phyloP scores from a whole-genome alignment of 768 basidiomycete species.

The Pilatotrama ljubarskyi region DNA sequence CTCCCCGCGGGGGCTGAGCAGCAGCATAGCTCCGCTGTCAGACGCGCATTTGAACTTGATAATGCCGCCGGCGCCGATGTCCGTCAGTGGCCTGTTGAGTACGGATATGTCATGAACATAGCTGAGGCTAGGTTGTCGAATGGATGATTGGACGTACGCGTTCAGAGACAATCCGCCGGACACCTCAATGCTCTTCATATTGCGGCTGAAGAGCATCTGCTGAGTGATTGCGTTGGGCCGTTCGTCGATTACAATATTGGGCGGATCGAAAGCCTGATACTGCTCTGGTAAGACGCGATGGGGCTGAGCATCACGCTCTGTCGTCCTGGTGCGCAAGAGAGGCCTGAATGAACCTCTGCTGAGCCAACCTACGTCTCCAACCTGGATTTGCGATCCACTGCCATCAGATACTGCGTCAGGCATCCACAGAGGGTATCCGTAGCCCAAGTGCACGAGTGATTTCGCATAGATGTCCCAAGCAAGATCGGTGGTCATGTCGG shows the following conservation, averaged over 20 bases:
- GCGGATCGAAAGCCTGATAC: constrained; percentile 6
- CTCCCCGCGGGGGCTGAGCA: background rate
- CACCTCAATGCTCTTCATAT: background rate
- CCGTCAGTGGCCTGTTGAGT: background rate
- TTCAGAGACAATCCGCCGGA: no score
- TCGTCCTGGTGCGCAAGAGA: constrained; percentile 10
- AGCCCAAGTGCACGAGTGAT: constrained; percentile 6
- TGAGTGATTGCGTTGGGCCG: background rate
- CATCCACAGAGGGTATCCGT: constrained; percentile 21
- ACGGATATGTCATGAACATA: no score
- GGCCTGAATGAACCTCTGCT: constrained; percentile 11
- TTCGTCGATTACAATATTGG: background rate
- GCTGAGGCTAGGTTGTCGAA: no score
- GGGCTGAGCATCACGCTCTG: background rate
- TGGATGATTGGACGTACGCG: no score
- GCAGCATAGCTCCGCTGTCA: constrained; percentile 15
- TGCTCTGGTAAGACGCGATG: background rate
- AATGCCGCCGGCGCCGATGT: background rate
- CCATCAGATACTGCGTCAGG: constrained; percentile 8
- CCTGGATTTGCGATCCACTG: constrained; percentile 1
- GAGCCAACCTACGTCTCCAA: constrained; percentile 23
- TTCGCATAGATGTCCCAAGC: constrained; percentile 19
- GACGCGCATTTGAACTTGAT: constrained; percentile 10
- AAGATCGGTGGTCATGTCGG: background rate
- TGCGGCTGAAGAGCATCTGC: constrained; percentile 2